Conservation (phyloP, 805 yeast species). For the Pichia rugopelliculosa region DNA sequence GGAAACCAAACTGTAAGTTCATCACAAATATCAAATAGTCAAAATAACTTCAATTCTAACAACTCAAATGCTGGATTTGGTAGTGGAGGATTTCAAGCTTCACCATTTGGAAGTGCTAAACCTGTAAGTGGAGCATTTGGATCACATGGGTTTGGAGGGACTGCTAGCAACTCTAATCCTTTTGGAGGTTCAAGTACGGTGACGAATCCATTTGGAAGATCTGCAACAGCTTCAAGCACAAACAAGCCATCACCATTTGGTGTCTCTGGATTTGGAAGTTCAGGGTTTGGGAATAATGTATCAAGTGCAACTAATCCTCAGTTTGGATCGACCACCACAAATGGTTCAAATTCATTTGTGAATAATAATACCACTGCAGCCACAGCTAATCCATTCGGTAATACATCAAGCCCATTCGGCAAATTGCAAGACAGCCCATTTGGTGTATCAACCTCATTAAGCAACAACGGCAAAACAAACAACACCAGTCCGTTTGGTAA, state of each 20-base stretch:
- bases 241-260: constrained; percentile 1
- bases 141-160: constrained; percentile 15
- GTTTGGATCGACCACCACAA: neutral
- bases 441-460: neutral
- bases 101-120: constrained; percentile 1
- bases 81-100: neutral
- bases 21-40: neutral
- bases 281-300: constrained; percentile 9
- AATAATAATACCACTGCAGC: neutral
- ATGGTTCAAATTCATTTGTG: constrained; percentile 8
- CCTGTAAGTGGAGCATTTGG: constrained; percentile 3
- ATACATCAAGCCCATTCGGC: constrained; percentile 1
- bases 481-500: neutral
- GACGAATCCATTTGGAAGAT: neutral
- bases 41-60: neutral
- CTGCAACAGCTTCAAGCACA: constrained; percentile 1
- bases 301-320: neutral
- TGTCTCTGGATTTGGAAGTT: neutral
- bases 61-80: neutral
- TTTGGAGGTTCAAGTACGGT: constrained; percentile 17
- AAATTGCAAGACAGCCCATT: neutral
- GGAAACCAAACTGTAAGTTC: constrained; percentile 1
- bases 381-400: constrained; percentile 13
- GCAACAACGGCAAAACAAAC: neutral
- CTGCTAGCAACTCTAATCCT: constrained; percentile 10